A percentile compares a stretch with the other conserved stretches of the same genome.
These are phyloP conservation scores for Tulasnella sp. DNA, from an alignment of 768 basidiomycete species.

Conservation along the genomic window DNA sequence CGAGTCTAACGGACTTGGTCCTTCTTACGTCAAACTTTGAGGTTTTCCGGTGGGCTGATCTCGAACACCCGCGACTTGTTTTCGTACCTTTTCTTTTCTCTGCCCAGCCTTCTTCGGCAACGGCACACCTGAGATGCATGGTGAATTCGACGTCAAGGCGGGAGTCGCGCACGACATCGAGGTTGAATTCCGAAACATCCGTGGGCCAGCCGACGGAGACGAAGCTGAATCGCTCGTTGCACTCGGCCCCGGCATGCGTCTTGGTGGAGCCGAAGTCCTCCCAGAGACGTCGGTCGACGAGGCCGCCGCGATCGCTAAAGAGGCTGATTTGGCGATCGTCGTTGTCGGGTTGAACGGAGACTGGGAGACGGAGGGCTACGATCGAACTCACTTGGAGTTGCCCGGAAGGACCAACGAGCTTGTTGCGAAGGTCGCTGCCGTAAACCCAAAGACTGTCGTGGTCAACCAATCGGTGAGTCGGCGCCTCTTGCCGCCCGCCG, in stretches of 20 bases:
- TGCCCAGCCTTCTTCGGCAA: constrained; percentile 51
- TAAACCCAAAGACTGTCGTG: constrained; percentile 53
- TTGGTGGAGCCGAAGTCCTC: constrained; percentile 34
- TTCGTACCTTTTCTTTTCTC: background rate
- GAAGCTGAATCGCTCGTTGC: background rate
- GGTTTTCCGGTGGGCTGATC: background rate
- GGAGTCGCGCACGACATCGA: constrained; percentile 50
- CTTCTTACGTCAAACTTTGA: background rate
- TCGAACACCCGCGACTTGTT: constrained; percentile 38
- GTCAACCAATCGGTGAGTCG: constrained; percentile 51
- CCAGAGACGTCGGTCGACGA: constrained; percentile 33
- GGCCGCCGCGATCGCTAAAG: constrained; percentile 35
- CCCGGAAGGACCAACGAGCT: constrained; percentile 60
- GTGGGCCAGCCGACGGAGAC: constrained; percentile 41
- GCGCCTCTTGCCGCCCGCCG: background rate
- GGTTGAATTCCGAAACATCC: constrained; percentile 66
- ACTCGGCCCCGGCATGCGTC: constrained; percentile 30
- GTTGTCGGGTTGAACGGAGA: constrained; percentile 39
- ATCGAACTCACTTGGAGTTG: constrained; percentile 57
- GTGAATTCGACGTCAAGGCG: constrained; percentile 47
- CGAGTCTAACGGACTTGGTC: background rate
- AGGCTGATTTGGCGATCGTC: constrained; percentile 34
- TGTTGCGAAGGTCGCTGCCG: constrained; percentile 50
- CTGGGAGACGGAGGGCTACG: constrained; percentile 76
- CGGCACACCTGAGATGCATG: constrained; percentile 55